Evolutionary conservation across 176 grass and related monocot species (phyloP).

Genomic region (Oryza rufipogon): DNA sequence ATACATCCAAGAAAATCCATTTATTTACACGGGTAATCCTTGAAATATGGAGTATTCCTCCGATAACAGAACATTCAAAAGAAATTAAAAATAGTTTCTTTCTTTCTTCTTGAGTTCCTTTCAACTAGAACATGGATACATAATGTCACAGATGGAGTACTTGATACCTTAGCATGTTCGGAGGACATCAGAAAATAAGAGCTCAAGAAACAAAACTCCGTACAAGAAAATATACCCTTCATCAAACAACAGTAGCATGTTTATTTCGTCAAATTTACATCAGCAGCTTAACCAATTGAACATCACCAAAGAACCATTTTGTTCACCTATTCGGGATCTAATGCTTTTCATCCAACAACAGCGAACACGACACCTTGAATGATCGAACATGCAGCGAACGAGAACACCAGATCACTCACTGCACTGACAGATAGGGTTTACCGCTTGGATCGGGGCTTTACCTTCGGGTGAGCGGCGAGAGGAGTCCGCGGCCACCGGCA

Average conservation of each 20-base stretch:
- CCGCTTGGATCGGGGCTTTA: not conserved
- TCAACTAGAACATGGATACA: not conserved
- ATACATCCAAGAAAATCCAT: not conserved
- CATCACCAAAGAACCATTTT: not conserved
- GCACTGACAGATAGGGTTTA: constrained; percentile 11
- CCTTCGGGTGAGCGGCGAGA: constrained; percentile 35
- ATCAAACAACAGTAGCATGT: not conserved
- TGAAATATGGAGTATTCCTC: not conserved
- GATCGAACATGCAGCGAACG: not conserved
- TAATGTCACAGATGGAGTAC: too few relatives aligned
- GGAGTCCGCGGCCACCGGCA: not conserved
- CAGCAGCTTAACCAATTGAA: not conserved
- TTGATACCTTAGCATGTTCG: too few relatives aligned
- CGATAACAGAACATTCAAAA: not conserved
- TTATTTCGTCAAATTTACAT: not conserved
- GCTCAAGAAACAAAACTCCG: not conserved
- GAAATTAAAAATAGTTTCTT: not conserved
- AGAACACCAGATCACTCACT: not conserved
- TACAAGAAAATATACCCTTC: not conserved
- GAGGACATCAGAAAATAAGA: not conserved
- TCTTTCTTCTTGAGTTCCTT: not conserved
- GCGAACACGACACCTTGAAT: not conserved
- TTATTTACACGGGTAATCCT: not conserved
- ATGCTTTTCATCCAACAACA: not conserved
- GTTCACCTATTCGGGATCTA: not conserved